Base-by-base conservation (phyloP, 2,329 filamentous ascomycete species). In the Berkeleyomyces basicola region DNA sequence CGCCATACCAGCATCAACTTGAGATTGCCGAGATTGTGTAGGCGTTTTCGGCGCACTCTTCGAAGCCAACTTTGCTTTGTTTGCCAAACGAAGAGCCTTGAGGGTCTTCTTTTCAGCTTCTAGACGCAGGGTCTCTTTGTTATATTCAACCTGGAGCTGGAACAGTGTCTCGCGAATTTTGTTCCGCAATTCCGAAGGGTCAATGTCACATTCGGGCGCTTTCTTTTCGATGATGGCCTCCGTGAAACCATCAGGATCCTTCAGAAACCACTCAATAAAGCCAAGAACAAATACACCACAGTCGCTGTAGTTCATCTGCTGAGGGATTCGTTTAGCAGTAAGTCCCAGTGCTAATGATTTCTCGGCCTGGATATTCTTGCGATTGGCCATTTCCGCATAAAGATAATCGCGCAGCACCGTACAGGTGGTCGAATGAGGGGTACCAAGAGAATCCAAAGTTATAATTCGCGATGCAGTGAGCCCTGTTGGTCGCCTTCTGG, bases 261-360 rank as follows among this genome's bases (percentile, higher is more conserved):
- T 78, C 14, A 95, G 79, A 66, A 99, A 96, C 66, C 87, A 84
- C 67, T 90, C 82, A 61, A 95, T 78, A 69, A 97, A 99, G 2
- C 85, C 87, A 3, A 96, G 76, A 2, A 97, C 76, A 68, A 87
- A 99, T 0, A 96, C 76, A 7, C 93, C 93, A 69, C 93, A 99
- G 70, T 99, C 93, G 65, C 82, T 91, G 67, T 80, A 87, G 70
- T 99, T 97, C 58, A 82, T 74, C 71, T 99, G 93, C 65, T 81
- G 75, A 0, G 93, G 92, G 11, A 96, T 85, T 6, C 80, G 78
- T 65, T 82, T 86, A 3, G 88, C 88, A 46, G 83, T 90, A 76
- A 88, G 83, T 3, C 77, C 77, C 39, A 75, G 68, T 2, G 71
- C 69, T 46, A 67, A 42, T 11, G 72, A 70, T 61, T 72, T 43